Conservation (phyloP, 257 asterid species). For the Rauvolfia tetraphylla region DNA sequence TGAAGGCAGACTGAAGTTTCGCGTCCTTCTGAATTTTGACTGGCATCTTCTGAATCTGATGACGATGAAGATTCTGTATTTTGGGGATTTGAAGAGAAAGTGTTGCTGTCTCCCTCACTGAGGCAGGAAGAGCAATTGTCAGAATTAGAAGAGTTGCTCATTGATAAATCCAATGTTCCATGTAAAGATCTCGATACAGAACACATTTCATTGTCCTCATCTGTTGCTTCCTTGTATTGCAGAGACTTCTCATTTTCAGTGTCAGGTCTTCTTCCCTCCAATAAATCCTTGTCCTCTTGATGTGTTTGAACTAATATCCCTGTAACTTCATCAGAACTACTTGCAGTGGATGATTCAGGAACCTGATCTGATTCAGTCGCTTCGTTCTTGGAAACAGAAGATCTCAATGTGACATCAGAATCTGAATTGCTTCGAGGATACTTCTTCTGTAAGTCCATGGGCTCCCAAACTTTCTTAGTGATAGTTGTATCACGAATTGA, state of each 20-base stretch:
- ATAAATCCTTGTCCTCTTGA: conserved; percentile 31
- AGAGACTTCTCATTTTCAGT: conserved; percentile 35
- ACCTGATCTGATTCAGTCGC: conserved; percentile 47
- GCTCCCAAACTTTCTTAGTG: conserved; percentile 93
- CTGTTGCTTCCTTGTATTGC: conserved; percentile 36
- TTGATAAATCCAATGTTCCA: conserved; percentile 35
- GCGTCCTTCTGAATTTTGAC: conserved; percentile 63
- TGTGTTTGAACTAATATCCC: conserved; percentile 37
- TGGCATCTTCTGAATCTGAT: conserved; percentile 81
- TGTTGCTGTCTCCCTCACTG: conserved; percentile 83
- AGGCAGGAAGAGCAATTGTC: conserved; percentile 81
- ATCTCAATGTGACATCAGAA: conserved; percentile 60
- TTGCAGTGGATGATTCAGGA: conserved; percentile 44
- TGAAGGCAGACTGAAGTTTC: conserved; percentile 40
- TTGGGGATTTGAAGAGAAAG: conserved; percentile 54
- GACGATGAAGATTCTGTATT: conserved; percentile 65
- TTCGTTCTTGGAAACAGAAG: conserved; percentile 46
- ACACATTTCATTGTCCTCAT: conserved; percentile 38
- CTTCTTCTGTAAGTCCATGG: conserved; percentile 77
- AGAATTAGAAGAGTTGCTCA: conserved; percentile 58
- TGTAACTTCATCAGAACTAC: conserved; percentile 43
- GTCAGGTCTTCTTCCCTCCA: conserved; percentile 20
- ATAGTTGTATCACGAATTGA: conserved; percentile 31
- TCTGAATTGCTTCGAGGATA: conserved; percentile 63
- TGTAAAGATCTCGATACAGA: conserved; percentile 23